Base-by-base conservation (phyloP, 1,284 basidiomycete genomes). In the Caloboletus inedulis region DNA sequence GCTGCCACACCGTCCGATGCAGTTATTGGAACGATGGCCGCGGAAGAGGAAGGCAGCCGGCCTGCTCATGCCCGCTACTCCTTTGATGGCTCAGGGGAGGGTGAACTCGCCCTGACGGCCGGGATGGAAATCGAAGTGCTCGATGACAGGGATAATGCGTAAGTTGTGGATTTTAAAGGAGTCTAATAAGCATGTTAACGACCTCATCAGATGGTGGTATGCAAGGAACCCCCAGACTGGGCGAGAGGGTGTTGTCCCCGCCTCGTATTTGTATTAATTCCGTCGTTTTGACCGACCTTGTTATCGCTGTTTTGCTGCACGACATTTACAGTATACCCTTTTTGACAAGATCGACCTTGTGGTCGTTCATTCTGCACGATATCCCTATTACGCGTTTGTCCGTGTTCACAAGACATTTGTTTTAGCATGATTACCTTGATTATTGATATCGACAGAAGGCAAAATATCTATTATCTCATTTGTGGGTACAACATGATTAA, bases 241-340 rank as follows among this genome's bases (percentile, higher is more conserved):
- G 16, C 79, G 77, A 47, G 91, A 94, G 72, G 92, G 92, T 29
- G 89, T 94, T 23, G 89, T 95, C 47, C 92, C 92, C 7, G 89
- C 91, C 46, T 85, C 91, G 54, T 95, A 94, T 77, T 76, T 90
- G 72, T 89, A 88, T 72, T 89, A 77, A 78, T 57, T 58, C 46
- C 43, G 14, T 4, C 42, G 37, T 37, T 52, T 66, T 50, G 30
- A 13, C 13, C 25, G 43, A 55, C 60, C 56, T 61, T 62, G 62
- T 64, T 60, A 58, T 62, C 60, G 51, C 44, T 66, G 56, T 63
- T 64, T 60, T 58, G 55, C 61, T 65, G 58, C 51, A 58, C 43
- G 60, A 59, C 45, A 57, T 64, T 62, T 3, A n/a, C n/a, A n/a
- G n/a, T 62, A 72, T 71, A 72, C 70, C 69, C 65, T 49, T 62